A percentile compares a stretch with the other conserved stretches of the same genome.
Evolutionary conservation across 768 basidiomycete genomes (phyloP).

Genomic region (Trametes sanguinea): DNA sequence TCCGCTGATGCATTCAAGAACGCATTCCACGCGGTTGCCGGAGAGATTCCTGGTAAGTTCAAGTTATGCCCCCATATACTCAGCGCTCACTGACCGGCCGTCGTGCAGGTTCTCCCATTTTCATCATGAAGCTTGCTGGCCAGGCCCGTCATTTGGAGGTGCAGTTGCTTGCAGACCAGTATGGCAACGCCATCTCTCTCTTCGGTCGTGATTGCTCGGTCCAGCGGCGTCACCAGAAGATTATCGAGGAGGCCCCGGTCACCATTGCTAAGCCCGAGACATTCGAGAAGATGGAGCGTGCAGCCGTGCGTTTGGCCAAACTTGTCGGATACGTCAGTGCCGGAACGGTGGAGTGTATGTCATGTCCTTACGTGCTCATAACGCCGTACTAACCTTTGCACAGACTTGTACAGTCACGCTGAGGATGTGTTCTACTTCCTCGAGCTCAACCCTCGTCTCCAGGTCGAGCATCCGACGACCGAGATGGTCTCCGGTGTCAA

Average conservation of each 20-base stretch:
- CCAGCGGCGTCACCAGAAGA: slow-evolving; percentile 98
- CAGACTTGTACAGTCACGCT: slow-evolving; percentile 91
- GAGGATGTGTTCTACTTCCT: slow-evolving; percentile 97
- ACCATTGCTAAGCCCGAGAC: slow-evolving; percentile 92
- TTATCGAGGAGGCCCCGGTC: slow-evolving; percentile 99
- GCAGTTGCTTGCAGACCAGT: slow-evolving; percentile 97
- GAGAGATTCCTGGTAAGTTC: slow-evolving; percentile 90
- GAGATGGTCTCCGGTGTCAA: slow-evolving; percentile 99
- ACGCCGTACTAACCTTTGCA: neutral
- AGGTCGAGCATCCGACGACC: slow-evolving; percentile 99
- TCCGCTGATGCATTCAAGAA: slow-evolving; percentile 87
- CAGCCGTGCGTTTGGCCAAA: slow-evolving; percentile 98
- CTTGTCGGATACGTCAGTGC: slow-evolving; percentile 99
- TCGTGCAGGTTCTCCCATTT: slow-evolving; percentile 85
- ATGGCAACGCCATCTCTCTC: slow-evolving; percentile 97
- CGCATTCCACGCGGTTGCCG: slow-evolving; percentile 88
- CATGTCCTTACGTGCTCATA: neutral
- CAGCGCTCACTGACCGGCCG: slow-evolving; percentile 8
- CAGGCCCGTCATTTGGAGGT: slow-evolving; percentile 98
- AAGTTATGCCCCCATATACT: slow-evolving; percentile 10
- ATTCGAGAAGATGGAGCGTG: slow-evolving; percentile 98
- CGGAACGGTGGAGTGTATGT: slow-evolving; percentile 92
- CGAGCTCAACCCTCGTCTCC: slow-evolving; percentile 98
- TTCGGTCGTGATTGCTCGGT: slow-evolving; percentile 99
- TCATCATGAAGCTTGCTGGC: slow-evolving; percentile 99